Conservation (phyloP, 179 eudicot species). For the Sideroxylon spinosum region DNA sequence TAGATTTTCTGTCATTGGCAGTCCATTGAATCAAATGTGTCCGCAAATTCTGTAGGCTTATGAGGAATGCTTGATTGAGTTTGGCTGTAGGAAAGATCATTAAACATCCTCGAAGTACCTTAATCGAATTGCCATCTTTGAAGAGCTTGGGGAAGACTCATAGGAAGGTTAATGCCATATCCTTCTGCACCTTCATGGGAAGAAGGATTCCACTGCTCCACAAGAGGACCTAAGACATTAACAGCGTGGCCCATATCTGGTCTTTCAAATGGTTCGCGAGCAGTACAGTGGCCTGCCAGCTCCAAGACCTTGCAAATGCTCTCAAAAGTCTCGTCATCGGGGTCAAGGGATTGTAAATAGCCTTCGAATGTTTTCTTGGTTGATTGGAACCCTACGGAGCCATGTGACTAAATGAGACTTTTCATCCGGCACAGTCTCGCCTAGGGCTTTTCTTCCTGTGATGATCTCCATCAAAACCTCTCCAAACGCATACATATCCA, state of each 20-base stretch:
- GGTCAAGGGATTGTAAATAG: constrained; percentile 45
- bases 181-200: constrained; percentile 38
- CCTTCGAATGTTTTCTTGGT: constrained; percentile 51
- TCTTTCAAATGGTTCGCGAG: constrained; percentile 63
- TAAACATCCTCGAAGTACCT: constrained; percentile 48
- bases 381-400: constrained; percentile 59
- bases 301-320: constrained; percentile 52
- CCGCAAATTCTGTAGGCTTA: constrained; percentile 44
- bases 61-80: constrained; percentile 41
- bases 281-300: constrained; percentile 71
- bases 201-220: constrained; percentile 62
- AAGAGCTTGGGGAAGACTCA: constrained; percentile 66
- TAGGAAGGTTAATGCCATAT: constrained; percentile 48
- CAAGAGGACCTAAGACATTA: constrained; percentile 54
- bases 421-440: constrained; percentile 59
- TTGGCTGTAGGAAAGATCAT: constrained; percentile 37
- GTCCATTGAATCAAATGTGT: constrained; percentile 44
- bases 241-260: constrained; percentile 78
- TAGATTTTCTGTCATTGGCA: constrained; percentile 29
- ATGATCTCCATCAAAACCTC: constrained; percentile 68
- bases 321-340: constrained; percentile 53
- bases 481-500: constrained; percentile 65
- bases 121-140: constrained; percentile 61
- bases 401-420: constrained; percentile 57
- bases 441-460: constrained; percentile 73